These are phyloP conservation scores for Colletotrichum lindemuthianum DNA, from an alignment of 2,329 filamentous ascomycete species.

Conservation along the genomic window DNA sequence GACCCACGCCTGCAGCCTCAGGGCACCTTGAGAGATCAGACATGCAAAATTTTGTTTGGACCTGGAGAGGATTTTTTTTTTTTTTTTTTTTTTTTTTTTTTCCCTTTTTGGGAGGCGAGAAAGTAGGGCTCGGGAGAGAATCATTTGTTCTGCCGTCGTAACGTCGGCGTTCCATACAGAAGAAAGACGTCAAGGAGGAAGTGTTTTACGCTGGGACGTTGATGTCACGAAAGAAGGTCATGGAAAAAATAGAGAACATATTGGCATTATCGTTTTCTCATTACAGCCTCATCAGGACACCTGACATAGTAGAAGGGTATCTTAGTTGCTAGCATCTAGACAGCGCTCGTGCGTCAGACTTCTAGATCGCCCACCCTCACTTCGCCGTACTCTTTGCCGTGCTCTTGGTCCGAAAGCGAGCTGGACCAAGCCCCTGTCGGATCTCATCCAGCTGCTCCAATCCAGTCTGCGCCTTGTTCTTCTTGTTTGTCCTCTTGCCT, in stretches of 20 bases:
- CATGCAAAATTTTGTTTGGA: no score
- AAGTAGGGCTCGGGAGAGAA: no score
- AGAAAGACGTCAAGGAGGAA: no score
- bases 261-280: constrained; percentile 21
- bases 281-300: constrained; percentile 13
- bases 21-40: background rate
- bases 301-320: constrained; percentile 31
- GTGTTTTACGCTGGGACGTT: no score
- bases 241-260: no score
- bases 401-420: constrained; percentile 61
- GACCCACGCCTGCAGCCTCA: background rate
- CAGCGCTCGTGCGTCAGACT: constrained; percentile 7
- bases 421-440: constrained; percentile 80
- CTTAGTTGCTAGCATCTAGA: constrained; percentile 16
- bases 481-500: constrained; percentile 80
- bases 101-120: no score
- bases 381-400: background rate
- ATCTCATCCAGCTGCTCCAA: constrained; percentile 93
- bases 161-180: no score
- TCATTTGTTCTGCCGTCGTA: no score
- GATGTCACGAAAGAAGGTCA: no score
- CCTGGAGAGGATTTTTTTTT: no score
- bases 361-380: background rate
- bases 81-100: no score
- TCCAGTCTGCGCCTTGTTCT: constrained; percentile 82